phyloP scores from a whole-genome alignment of 2,329 filamentous ascomycete genomes.

The Fusarium torulosum region DNA sequence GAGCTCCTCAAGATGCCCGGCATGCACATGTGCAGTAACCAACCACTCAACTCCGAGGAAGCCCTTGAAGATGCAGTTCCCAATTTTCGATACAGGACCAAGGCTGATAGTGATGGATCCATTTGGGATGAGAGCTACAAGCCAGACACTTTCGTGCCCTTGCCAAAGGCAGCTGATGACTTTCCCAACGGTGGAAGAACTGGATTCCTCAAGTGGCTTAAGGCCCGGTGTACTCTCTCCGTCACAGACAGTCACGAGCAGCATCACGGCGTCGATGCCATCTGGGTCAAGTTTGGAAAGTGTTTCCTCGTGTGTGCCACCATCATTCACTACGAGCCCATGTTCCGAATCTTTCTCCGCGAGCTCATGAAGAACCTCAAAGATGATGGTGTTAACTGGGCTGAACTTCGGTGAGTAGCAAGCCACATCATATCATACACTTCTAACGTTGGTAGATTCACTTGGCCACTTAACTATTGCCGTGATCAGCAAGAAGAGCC shows the following conservation, averaged over 20 bases:
- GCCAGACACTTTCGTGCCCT: constrained; percentile 68
- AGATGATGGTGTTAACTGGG: constrained; percentile 87
- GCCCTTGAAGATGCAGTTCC: constrained; percentile 68
- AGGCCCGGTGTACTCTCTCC: constrained; percentile 77
- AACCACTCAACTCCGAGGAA: constrained; percentile 65
- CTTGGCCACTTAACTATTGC: constrained; percentile 79
- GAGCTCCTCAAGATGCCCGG: constrained; percentile 78
- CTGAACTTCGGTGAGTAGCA: constrained; percentile 73
- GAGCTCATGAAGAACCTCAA: constrained; percentile 77
- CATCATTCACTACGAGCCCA: constrained; percentile 89
- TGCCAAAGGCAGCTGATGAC: constrained; percentile 73
- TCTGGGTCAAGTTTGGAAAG: constrained; percentile 84
- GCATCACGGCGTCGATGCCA: constrained; percentile 83
- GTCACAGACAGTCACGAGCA: constrained; percentile 80
- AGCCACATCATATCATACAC: background rate
- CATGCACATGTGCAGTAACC: constrained; percentile 76
- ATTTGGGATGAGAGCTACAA: constrained; percentile 78
- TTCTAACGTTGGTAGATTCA: constrained; percentile 62
- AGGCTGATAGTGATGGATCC: constrained; percentile 58
- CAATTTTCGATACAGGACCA: constrained; percentile 71
- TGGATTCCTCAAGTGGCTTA: constrained; percentile 84
- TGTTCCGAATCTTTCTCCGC: constrained; percentile 81
- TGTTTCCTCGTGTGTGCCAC: constrained; percentile 80
- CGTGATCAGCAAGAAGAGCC: constrained; percentile 72
- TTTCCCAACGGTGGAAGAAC: constrained; percentile 79